Base-by-base conservation (phyloP, 768 basidiomycete genomes). In the Infundibulicybe gibba region DNA sequence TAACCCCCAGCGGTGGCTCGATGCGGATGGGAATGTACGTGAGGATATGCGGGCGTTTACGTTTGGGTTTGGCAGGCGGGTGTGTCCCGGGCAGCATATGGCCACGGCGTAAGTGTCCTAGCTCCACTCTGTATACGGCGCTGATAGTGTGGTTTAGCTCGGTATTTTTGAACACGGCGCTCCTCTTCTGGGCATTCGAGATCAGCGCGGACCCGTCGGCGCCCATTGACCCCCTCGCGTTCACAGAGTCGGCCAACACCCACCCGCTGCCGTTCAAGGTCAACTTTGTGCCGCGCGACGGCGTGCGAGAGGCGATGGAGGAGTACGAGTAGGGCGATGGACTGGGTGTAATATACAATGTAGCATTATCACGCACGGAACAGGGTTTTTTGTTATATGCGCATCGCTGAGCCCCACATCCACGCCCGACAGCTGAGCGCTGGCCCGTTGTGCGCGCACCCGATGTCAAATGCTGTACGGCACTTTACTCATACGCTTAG, bases 1-100 rank as follows among this genome's bases (percentile, higher is more conserved):
- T 54, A 63, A 79, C 37, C 82, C 82, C 1, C 71, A 77, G 51
- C 66, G 82, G 32, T 86, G 82, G 82, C 45, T 83, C 19, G 66
- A 61, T 9, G 53, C 60, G 13, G 63, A 72, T 6, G 75, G 75
- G 0, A 65, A 58, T 20, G 44, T 83, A 14, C 67, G 71, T n/a
- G 75, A 79, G 10, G 80, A 81, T 46, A 54, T 80, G 34, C 77
- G 71, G 54, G 65, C 70, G 21, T 81, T 72, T 44, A 64, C 74
- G 19, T 84, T 81, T 45, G 81, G 82, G 1, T 82, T 80, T 45
- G 81, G 80, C 12, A 61, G 79, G 51, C 61, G 70, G n/a, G 70
- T 85, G 5, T 87, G 84, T 49, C 83, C 83, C 0, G 84, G 84
- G 0, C 76, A 79, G 54, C 74, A 83, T 57, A 75, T 87, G 30